Conservation (phyloP, 139 green algal species). For the Micractinium conductrix region DNA sequence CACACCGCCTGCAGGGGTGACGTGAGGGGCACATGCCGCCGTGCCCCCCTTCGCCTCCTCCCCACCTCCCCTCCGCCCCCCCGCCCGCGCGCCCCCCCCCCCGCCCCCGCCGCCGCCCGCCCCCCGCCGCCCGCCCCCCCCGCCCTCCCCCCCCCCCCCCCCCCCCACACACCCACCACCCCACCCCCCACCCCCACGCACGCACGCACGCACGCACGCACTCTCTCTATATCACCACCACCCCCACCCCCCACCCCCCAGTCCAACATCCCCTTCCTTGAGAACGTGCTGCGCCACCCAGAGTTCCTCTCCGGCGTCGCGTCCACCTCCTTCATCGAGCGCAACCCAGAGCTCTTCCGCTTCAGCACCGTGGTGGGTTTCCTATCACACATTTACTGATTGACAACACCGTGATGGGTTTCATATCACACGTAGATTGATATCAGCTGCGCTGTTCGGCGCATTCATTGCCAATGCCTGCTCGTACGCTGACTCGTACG, state of each 20-base stretch:
- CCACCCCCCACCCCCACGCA: too few relatives aligned
- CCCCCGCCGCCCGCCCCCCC: not conserved
- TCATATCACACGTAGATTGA: too few relatives aligned
- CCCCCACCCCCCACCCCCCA: not conserved
- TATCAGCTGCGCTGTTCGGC: too few relatives aligned
- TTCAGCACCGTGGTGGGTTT: not conserved
- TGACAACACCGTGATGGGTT: too few relatives aligned
- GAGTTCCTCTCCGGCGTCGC: conserved; percentile 82
- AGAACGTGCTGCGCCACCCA: conserved; percentile 88
- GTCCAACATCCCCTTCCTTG: conserved; percentile 94
- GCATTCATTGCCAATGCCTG: too few relatives aligned
- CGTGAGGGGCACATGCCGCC: too few relatives aligned
- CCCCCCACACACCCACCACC: not conserved
- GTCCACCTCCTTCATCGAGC: conserved; percentile 87
- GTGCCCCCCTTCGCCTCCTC: too few relatives aligned
- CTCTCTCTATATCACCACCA: not conserved
- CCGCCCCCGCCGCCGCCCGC: not conserved
- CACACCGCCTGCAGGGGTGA: too few relatives aligned
- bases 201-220: not conserved
- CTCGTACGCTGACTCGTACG: too few relatives aligned
- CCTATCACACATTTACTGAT: too few relatives aligned
- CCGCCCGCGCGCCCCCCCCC: not conserved
- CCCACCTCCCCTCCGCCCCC: too few relatives aligned
- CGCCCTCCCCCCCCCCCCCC: not conserved
- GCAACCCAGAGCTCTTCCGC: conserved; percentile 76